A percentile compares a stretch with the other conserved stretches of the same genome.
These are phyloP conservation scores for Pseudopyrenochaeta lycopersici DNA, from an alignment of 2,329 filamentous ascomycete genomes.

Conservation along the genomic window DNA sequence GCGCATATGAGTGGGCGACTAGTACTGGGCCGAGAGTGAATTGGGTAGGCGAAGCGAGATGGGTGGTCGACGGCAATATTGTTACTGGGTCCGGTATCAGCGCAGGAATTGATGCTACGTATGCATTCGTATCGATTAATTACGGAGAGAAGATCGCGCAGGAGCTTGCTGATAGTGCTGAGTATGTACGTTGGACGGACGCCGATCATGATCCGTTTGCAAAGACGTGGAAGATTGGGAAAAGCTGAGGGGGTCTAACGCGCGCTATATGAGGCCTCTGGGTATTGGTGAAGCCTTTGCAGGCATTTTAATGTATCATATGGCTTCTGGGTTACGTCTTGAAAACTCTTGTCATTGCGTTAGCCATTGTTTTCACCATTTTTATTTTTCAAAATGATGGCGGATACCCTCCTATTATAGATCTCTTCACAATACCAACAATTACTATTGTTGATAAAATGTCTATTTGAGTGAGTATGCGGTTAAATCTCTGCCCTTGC, in stretches of 20 bases:
- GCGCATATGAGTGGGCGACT: conserved; percentile 54
- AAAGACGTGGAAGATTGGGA: conserved; percentile 28
- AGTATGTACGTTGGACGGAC: conserved; percentile 65
- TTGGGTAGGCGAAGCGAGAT: conserved; percentile 63
- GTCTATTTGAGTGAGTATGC: neutral
- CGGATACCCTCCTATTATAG: neutral
- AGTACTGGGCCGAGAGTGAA: conserved; percentile 58
- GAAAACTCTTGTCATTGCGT: neutral
- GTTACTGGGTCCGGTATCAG: conserved; percentile 72
- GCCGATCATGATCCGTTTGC: conserved; percentile 65
- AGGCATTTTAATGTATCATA: neutral
- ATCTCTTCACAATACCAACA: neutral
- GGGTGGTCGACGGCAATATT: conserved; percentile 70
- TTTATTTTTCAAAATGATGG: neutral
- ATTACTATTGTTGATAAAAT: neutral
- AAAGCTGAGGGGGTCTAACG: neutral
- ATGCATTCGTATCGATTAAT: conserved; percentile 62
- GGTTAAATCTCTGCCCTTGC: neutral
- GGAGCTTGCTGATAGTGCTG: conserved; percentile 58
- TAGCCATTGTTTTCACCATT: neutral
- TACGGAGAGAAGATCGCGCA: conserved; percentile 63
- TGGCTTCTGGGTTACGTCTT: neutral
- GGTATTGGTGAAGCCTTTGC: neutral
- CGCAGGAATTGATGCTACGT: conserved; percentile 67
- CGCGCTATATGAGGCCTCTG: neutral